Conservation (phyloP, 2,329 filamentous ascomycete genomes). For the Gnomoniopsis sp. region DNA sequence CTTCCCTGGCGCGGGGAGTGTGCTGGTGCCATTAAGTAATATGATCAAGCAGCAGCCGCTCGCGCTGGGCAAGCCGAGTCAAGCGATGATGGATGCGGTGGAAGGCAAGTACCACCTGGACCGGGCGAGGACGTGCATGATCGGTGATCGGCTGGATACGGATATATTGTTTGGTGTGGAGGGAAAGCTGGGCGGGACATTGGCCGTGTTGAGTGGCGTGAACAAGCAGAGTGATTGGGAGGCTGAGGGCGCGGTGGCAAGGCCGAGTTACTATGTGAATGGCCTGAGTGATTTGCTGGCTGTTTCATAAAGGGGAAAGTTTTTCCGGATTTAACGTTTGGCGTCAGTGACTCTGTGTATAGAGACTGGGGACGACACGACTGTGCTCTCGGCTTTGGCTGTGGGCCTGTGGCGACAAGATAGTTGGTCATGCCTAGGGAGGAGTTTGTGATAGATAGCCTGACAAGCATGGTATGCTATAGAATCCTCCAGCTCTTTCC, state of each 20-base stretch:
- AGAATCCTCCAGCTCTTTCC: no score
- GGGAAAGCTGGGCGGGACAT: conserved; percentile 82
- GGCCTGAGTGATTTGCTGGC: conserved; percentile 69
- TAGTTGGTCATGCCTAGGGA: background rate
- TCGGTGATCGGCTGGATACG: conserved; percentile 89
- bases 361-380: background rate
- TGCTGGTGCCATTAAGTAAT: conserved; percentile 72
- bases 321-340: background rate
- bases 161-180: conserved; percentile 96
- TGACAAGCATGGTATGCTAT: background rate
- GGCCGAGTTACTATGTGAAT: conserved; percentile 82
- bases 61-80: conserved; percentile 88
- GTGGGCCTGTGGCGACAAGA: background rate
- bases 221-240: conserved; percentile 81
- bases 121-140: conserved; percentile 83
- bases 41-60: conserved; percentile 68
- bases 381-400: background rate
- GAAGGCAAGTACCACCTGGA: conserved; percentile 94
- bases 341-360: background rate
- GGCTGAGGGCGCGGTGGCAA: conserved; percentile 61
- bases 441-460: background rate
- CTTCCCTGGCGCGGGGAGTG: conserved; percentile 85
- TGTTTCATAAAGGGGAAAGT: background rate
- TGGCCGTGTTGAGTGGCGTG: conserved; percentile 89
- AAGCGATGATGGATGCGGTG: conserved; percentile 99